Percentiles rank a stretch among this genome's conserved stretches.
These are phyloP conservation scores for Aspergillus intermedius DNA, from an alignment of 2,329 filamentous ascomycete genomes.

Conservation along the genomic window DNA sequence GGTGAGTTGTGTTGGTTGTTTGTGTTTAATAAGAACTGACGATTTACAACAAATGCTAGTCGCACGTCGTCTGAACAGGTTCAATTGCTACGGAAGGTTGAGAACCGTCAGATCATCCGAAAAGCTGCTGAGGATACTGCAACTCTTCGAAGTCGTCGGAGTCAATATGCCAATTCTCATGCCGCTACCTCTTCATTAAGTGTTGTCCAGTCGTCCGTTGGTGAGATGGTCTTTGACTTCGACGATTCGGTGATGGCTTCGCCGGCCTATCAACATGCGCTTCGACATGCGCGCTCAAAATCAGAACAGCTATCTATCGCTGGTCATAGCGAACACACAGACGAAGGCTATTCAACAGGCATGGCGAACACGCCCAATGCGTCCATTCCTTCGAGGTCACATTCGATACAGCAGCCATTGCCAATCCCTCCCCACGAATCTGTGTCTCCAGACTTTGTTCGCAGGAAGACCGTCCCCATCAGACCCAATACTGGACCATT, in stretches of 20 bases:
- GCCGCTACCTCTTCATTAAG: constrained; percentile 19
- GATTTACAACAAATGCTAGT: constrained; percentile 6
- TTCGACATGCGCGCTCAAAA: constrained; percentile 10
- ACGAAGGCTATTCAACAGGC: constrained; percentile 24
- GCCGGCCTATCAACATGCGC: constrained; percentile 17
- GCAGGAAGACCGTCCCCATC: constrained; percentile 15
- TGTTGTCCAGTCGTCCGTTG: constrained; percentile 19
- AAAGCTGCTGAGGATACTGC: constrained; percentile 33
- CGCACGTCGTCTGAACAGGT: constrained; percentile 30
- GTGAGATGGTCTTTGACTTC: constrained; percentile 28
- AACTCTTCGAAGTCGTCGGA: constrained; percentile 23
- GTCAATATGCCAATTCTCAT: constrained; percentile 20
- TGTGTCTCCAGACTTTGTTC: constrained; percentile 8
- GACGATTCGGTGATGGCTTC: constrained; percentile 23
- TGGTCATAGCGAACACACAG: constrained; percentile 11
- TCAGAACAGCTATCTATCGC: constrained; percentile 3
- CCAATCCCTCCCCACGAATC: constrained; percentile 11
- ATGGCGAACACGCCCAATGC: constrained; percentile 10
- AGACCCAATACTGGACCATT: constrained; percentile 4
- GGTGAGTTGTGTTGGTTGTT: constrained; percentile 17
- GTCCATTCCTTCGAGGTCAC: constrained; percentile 6
- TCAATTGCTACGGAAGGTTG: constrained; percentile 25
- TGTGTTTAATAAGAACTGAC: background rate
- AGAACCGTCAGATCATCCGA: constrained; percentile 29
- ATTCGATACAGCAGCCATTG: constrained; percentile 4